These are phyloP conservation scores for Durio zibethinus DNA, from an alignment of 345 rosid species.

Conservation along the genomic window DNA sequence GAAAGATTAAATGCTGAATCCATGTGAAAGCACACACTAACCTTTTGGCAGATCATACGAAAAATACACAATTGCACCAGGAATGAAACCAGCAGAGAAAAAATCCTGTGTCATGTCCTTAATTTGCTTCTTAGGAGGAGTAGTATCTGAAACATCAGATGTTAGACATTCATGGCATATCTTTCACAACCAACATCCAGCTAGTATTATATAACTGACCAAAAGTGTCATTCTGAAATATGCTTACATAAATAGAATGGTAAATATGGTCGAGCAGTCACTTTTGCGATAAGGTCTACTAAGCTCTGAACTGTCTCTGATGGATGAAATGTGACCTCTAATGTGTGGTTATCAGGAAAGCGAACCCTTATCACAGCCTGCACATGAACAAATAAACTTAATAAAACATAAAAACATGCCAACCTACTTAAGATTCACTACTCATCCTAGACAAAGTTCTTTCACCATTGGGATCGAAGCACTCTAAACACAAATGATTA, in stretches of 20 bases:
- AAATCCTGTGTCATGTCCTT: conserved; percentile 78
- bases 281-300: conserved; percentile 64
- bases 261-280: conserved; percentile 51
- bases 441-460: neutral
- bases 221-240: conserved; percentile 4
- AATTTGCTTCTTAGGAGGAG: conserved; percentile 85
- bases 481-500: neutral
- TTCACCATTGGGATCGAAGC: neutral
- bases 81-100: conserved; percentile 78
- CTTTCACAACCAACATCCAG: conserved; percentile 1
- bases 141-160: conserved; percentile 51
- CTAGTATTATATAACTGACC: neutral
- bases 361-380: conserved; percentile 77
- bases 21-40: conserved; percentile 23
- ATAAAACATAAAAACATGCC: neutral
- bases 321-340: conserved; percentile 81
- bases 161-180: neutral
- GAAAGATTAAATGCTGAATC: neutral
- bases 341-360: conserved; percentile 77
- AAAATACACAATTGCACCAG: conserved; percentile 91
- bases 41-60: conserved; percentile 63
- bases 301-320: conserved; percentile 76
- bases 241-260: conserved; percentile 78
- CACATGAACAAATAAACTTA: conserved; percentile 14
- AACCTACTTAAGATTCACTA: conserved; percentile 1